Percentiles rank a stretch among this genome's conserved stretches.
Evolutionary conservation across 176 grass and related monocot genomes (phyloP).

Genomic region (Carex littledalei): DNA sequence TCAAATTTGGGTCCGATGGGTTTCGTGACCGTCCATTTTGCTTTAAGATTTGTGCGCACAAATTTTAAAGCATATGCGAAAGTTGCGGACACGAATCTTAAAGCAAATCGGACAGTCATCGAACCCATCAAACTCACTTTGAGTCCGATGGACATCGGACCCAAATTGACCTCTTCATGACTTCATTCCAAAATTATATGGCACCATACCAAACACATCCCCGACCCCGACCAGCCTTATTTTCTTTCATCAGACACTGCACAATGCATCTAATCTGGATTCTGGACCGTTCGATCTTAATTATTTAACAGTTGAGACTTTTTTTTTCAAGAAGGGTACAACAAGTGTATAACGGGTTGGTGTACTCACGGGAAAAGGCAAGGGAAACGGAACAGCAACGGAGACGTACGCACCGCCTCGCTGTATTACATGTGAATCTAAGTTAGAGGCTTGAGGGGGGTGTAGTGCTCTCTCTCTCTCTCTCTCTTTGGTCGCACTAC

Average conservation of each 20-base stretch:
- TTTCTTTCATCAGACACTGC: neutral
- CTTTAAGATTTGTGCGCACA: no score
- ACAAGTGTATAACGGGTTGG: no score
- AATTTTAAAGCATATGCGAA: no score
- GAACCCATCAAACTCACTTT: no score
- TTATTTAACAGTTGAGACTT: neutral
- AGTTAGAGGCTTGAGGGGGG: neutral
- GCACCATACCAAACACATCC: slow-evolving; percentile 1
- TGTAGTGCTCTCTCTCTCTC: neutral
- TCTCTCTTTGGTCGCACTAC: slow-evolving; percentile 4
- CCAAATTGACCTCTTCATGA: no score
- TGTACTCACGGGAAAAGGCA: neutral
- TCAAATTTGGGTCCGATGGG: no score
- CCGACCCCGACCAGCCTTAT: neutral
- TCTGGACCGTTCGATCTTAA: neutral
- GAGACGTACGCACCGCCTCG: slow-evolving; percentile 18
- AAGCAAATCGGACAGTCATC: no score
- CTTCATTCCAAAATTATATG: slow-evolving; percentile 2
- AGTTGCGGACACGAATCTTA: no score
- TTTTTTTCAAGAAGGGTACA: no score
- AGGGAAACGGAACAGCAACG: neutral
- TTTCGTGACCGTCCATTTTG: no score
- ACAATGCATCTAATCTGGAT: neutral
- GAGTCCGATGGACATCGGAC: no score
- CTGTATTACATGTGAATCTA: slow-evolving; percentile 27